phyloP scores from a whole-genome alignment of 352 stramenopile species.

The Pythium plurisporium region DNA sequence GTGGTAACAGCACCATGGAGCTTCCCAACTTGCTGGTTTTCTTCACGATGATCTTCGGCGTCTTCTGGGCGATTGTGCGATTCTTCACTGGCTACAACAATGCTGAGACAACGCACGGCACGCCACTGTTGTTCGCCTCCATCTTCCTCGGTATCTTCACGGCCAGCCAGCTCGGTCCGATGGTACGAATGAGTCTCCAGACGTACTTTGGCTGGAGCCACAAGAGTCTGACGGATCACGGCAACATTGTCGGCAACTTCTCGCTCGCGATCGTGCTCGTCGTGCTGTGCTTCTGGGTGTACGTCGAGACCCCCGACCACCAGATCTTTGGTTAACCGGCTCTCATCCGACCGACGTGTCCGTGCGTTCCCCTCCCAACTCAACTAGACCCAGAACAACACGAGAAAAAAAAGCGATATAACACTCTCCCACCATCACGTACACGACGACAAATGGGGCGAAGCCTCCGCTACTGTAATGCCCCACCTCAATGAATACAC shows the following conservation, averaged over 20 bases:
- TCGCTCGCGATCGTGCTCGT: slow-evolving; percentile 77
- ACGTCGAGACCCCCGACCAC: slow-evolving; percentile 62
- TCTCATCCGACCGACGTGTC: too few relatives aligned
- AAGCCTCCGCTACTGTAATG: neutral
- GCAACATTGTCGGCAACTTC: slow-evolving; percentile 72
- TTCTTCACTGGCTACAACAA: slow-evolving; percentile 80
- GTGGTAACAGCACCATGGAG: slow-evolving; percentile 56
- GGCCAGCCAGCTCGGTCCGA: slow-evolving; percentile 68
- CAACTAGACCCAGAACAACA: neutral
- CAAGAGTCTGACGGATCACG: slow-evolving; percentile 76
- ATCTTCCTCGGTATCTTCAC: slow-evolving; percentile 80
- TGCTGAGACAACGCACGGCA: slow-evolving; percentile 62
- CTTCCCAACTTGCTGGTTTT: slow-evolving; percentile 88
- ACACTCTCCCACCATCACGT: too few relatives aligned
- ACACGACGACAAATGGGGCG: neutral
- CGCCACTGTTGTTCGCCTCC: slow-evolving; percentile 67
- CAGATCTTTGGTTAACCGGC: slow-evolving; percentile 31
- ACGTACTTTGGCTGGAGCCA: slow-evolving; percentile 89
- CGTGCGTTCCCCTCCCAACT: too few relatives aligned
- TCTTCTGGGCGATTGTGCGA: slow-evolving; percentile 68
- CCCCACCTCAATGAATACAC: neutral
- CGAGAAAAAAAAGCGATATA: neutral
- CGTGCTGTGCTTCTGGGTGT: slow-evolving; percentile 74
- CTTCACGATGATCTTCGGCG: slow-evolving; percentile 75
- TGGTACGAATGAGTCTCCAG: slow-evolving; percentile 82